Base-by-base conservation (phyloP, 2,329 filamentous ascomycete species). In the Aureobasidium uvarum region DNA sequence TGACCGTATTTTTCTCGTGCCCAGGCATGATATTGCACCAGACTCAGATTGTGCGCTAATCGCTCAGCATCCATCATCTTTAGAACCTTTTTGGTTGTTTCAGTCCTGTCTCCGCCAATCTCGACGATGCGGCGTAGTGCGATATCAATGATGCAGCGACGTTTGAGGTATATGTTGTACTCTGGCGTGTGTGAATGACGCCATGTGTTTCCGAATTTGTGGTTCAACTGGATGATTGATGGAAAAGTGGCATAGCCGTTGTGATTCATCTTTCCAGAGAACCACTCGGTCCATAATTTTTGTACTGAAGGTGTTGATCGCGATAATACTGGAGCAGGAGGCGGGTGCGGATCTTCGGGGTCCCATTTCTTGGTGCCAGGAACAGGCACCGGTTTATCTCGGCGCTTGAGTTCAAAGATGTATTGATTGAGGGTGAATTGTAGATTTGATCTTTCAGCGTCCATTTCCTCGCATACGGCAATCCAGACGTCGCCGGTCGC, bases 251-350 rank as follows among this genome's bases (percentile, higher is more conserved):
- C 25, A 33, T 59, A 59, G 4, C 39, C 55, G 28, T 59, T 59
- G 25, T 59, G 31, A 11, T 45, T 43, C 41, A 8, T 20, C 25
- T 62, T 62, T 8, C 59, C 59, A 23, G 23, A 31, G 13, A 62
- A 62, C 45, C 59, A 62, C 14, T 62, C 59, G 6, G 23, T 62
- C 59, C 59, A 62, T 20, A 62, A 36, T 14, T 62, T 45, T 43
- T 50, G 45, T 5, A 62, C 59, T 4, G 59, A 43, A 5, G 45
- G 45, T n/a, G 59, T 62, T 8, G 59, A 38, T 5, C 59, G 36
- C 0, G 28, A 50, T 14, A 62, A 5, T 3, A 62, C 33, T 13
- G 48, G 45, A 16, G 36, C 14, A 14, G 45, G 45, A 5, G 59
- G 45, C 13, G 43, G 59, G 10, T 25, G 20, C 0, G 43, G 45